Evolutionary conservation across 225 moss, liverwort and hornwort species (phyloP), one percentile per base, ranked within the genome.

Genomic region (Antitrichia curtipendula): DNA sequence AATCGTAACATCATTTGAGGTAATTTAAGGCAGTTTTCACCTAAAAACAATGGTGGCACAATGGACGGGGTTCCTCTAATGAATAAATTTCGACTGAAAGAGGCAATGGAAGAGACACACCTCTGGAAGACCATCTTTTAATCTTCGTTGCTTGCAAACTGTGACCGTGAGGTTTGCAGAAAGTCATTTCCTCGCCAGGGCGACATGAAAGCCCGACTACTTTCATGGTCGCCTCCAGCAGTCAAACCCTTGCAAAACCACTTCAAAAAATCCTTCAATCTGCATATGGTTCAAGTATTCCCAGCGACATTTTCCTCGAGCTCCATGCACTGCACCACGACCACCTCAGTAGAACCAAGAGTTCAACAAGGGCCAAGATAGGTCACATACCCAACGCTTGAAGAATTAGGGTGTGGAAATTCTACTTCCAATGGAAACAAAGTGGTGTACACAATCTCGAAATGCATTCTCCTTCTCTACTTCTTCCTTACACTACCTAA

Each of bases 171-270:
- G 82, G 75, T 27, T 69, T 89, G 40, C 68, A 85, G 9, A 87
- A 64, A 58, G 65, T 75, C 87, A 88, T 81, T 88, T 88, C 88
- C 82, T 93, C 81, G 56, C 87, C 82, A 64, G 90, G 88, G 66
- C 81, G 87, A 76, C 87, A 90, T 34, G 91, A 82, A 85, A 93
- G 82, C 87, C 90, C 85, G 61, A 85, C 54, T 81, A 88, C 25
- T 75, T 81, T 84, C 93, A 93, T 93, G 53, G 32, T 86, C 64
- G 43, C 18, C 86, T 53, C 76, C 43, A 74, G 16, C 62, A 73
- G 19, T 20, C 61, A n/a, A 53, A 53, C 41, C 43, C 52, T 38
- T 53, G 17, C 77, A 85, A 85, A 84, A 53, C 8, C 34, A 22
- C 52, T 53, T 75, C 34, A 22, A 23, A 36, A 50, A 49, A 25